phyloP scores from a whole-genome alignment of 2,329 filamentous ascomycete genomes.

The Teratosphaeria nubilosa region DNA sequence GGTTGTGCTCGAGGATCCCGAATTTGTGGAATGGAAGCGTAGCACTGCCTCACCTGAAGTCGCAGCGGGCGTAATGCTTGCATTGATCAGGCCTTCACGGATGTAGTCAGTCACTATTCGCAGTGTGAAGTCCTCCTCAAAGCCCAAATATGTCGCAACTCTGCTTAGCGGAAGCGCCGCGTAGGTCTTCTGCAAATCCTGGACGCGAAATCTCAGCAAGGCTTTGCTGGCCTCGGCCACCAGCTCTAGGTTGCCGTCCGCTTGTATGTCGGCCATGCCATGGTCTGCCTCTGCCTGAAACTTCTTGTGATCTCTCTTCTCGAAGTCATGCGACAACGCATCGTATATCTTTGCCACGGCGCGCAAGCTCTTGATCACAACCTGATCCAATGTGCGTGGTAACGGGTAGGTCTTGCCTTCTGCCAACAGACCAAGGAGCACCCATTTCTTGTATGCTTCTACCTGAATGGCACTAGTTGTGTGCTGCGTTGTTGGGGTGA shows the following conservation, averaged over 20 bases:
- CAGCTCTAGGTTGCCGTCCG: slow-evolving; percentile 60
- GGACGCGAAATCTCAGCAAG: slow-evolving; percentile 66
- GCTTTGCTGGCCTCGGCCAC: slow-evolving; percentile 58
- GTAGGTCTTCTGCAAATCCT: slow-evolving; percentile 64
- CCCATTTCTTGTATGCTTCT: slow-evolving; percentile 87
- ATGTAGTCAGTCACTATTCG: slow-evolving; percentile 47
- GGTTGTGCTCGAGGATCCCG: slow-evolving; percentile 11
- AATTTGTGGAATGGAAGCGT: slow-evolving; percentile 38
- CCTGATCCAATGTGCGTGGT: slow-evolving; percentile 46
- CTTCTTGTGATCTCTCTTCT: slow-evolving; percentile 45
- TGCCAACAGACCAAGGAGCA: slow-evolving; percentile 63
- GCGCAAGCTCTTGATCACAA: slow-evolving; percentile 48
- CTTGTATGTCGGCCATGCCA: slow-evolving; percentile 43
- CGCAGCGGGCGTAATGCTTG: slow-evolving; percentile 37
- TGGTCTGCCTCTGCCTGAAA: slow-evolving; percentile 56
- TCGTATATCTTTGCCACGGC: slow-evolving; percentile 59
- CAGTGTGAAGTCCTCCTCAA: slow-evolving; percentile 41
- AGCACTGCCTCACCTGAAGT: slow-evolving; percentile 37
- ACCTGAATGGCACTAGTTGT: slow-evolving; percentile 65
- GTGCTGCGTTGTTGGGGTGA: slow-evolving; percentile 54
- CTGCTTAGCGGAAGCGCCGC: slow-evolving; percentile 48
- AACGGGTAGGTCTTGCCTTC: slow-evolving; percentile 50
- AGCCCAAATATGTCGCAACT: slow-evolving; percentile 42
- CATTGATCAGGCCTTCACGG: slow-evolving; percentile 39
- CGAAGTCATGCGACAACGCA: slow-evolving; percentile 59